Evolutionary conservation across 352 stramenopile species (phyloP).

Genomic region (Elongisporangium prolatum): DNA sequence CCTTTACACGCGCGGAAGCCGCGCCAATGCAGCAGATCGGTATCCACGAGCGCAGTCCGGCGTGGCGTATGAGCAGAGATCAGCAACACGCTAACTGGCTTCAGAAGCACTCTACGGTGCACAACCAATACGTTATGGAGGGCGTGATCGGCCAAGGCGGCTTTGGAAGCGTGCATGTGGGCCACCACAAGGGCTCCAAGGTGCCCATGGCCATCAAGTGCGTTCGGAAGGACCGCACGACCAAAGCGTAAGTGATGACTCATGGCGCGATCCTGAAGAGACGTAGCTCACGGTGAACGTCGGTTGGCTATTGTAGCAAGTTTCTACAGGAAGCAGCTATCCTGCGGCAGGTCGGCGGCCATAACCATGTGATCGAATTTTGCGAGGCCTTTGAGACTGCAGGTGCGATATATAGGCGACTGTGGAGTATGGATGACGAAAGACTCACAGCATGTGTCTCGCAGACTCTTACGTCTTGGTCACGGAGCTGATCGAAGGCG

Average conservation of each 20-base stretch:
- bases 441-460: background rate
- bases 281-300: constrained; percentile 1
- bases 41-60: background rate
- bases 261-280: background rate
- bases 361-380: constrained; percentile 37
- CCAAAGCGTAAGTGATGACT: constrained; percentile 16
- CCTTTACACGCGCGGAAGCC: background rate
- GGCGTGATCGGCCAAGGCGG: constrained; percentile 45
- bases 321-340: constrained; percentile 54
- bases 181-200: constrained; percentile 35
- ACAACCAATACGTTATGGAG: constrained; percentile 40
- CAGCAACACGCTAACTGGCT: background rate
- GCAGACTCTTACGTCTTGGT: constrained; percentile 48
- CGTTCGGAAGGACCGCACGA: constrained; percentile 39
- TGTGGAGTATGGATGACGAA: background rate
- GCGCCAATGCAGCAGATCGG: background rate
- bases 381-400: constrained; percentile 52
- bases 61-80: background rate
- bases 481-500: constrained; percentile 45
- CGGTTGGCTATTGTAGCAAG: constrained; percentile 9
- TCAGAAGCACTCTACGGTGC: constrained; percentile 7
- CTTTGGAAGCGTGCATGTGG: constrained; percentile 38
- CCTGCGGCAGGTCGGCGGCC: constrained; percentile 32
- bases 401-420: background rate
- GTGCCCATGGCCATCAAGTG: constrained; percentile 51